phyloP scores from a whole-genome alignment of 164 flowering plant genomes.

The Aristolochia contorta region DNA sequence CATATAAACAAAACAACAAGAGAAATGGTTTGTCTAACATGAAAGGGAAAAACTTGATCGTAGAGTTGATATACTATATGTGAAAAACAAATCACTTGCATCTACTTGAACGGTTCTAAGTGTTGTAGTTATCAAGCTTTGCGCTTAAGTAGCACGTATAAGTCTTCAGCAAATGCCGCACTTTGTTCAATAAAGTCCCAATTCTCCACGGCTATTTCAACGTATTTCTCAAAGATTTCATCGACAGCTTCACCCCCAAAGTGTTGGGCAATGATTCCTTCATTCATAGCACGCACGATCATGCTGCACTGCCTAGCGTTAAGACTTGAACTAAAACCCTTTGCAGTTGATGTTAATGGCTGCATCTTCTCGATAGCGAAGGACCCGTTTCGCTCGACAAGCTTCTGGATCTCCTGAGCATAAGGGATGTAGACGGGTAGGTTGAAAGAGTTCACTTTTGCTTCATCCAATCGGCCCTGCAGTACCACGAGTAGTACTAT shows the following conservation, averaged over 20 bases:
- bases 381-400: constrained; percentile 10
- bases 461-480: constrained; percentile 15
- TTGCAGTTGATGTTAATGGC: neutral
- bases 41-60: too few relatives aligned
- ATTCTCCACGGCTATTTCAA: constrained; percentile 4
- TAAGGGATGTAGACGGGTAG: constrained; percentile 14
- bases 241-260: constrained; percentile 2
- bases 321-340: neutral
- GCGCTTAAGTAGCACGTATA: constrained; percentile 15
- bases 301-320: neutral
- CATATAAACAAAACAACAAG: too few relatives aligned
- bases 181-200: neutral
- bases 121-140: neutral
- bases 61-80: too few relatives aligned
- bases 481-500: constrained; percentile 9
- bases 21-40: too few relatives aligned
- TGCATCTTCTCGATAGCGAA: constrained; percentile 12
- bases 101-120: too few relatives aligned
- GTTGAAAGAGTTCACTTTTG: constrained; percentile 15
- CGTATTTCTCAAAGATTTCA: constrained; percentile 5
- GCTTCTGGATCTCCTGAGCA: constrained; percentile 2
- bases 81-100: too few relatives aligned
- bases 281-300: neutral
- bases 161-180: neutral
- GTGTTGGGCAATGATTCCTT: neutral